Conservation (phyloP, 768 basidiomycete species). For the Mycena sanguinolenta region DNA sequence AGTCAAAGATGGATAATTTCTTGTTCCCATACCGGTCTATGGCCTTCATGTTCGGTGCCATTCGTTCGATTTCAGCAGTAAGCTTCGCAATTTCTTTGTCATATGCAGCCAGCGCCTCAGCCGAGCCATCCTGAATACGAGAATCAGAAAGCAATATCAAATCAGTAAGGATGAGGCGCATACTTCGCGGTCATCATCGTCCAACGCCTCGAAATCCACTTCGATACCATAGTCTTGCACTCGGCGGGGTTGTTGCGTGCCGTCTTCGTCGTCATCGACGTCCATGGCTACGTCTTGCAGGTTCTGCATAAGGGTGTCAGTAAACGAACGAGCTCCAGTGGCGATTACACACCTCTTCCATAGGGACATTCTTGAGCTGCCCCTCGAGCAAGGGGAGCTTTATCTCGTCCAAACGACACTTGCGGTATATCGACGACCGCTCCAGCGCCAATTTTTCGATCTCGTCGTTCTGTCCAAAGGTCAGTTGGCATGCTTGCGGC, state of each 20-base stretch:
- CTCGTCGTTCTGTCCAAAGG: slow-evolving; percentile 76
- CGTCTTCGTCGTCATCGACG: slow-evolving; percentile 89
- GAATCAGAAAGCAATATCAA: not conserved
- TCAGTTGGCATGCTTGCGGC: slow-evolving; percentile 41
- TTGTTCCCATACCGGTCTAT: slow-evolving; percentile 77
- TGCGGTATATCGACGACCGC: slow-evolving; percentile 88
- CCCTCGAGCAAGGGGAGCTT: slow-evolving; percentile 83
- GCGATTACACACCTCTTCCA: slow-evolving; percentile 85
- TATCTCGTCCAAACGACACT: slow-evolving; percentile 94
- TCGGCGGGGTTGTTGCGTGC: slow-evolving; percentile 77
- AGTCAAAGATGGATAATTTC: not conserved
- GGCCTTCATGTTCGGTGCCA: slow-evolving; percentile 98
- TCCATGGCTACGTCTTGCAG: slow-evolving; percentile 93
- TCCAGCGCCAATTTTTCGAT: slow-evolving; percentile 91
- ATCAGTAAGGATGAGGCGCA: not conserved
- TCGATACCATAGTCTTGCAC: slow-evolving; percentile 91
- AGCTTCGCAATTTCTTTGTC: slow-evolving; percentile 81
- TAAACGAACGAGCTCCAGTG: not conserved
- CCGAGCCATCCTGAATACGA: slow-evolving; percentile 66
- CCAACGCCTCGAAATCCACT: slow-evolving; percentile 83
- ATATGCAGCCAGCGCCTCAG: slow-evolving; percentile 76
- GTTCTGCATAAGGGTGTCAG: slow-evolving; percentile 60
- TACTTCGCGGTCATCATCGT: slow-evolving; percentile 82
- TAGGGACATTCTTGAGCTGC: slow-evolving; percentile 86
- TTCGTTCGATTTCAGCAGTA: slow-evolving; percentile 85